phyloP scores from a whole-genome alignment of 1,139 yeast genomes.

The Debaryomyces sp. region DNA sequence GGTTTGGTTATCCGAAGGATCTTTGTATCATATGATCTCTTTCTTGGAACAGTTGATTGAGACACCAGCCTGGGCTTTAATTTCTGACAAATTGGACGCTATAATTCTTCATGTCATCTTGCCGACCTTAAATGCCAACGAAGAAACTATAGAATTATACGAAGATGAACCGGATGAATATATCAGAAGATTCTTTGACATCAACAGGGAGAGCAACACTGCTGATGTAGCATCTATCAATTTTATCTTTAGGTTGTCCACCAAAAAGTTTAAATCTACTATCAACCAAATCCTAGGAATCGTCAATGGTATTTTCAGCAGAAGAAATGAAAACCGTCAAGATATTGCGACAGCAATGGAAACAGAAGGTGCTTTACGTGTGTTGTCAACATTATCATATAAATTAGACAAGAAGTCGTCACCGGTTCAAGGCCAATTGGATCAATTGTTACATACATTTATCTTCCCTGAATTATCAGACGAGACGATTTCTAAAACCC shows the following conservation, averaged over 20 bases:
- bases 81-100: slow-evolving; percentile 59
- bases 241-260: slow-evolving; percentile 58
- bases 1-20: slow-evolving; percentile 62
- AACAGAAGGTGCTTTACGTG: slow-evolving; percentile 54
- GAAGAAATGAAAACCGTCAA: slow-evolving; percentile 35
- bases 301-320: slow-evolving; percentile 53
- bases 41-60: slow-evolving; percentile 65
- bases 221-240: slow-evolving; percentile 84
- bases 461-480: slow-evolving; percentile 50
- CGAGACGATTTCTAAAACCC: slow-evolving; percentile 31
- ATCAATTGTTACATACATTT: slow-evolving; percentile 44
- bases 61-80: slow-evolving; percentile 55
- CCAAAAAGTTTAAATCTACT: slow-evolving; percentile 51
- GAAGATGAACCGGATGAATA: slow-evolving; percentile 79
- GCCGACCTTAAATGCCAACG: slow-evolving; percentile 61
- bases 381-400: slow-evolving; percentile 49
- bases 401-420: slow-evolving; percentile 41
- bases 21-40: slow-evolving; percentile 63
- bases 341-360: slow-evolving; percentile 39
- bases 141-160: slow-evolving; percentile 59
- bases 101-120: slow-evolving; percentile 61
- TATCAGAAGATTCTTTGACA: slow-evolving; percentile 67
- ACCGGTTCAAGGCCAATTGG: slow-evolving; percentile 51
- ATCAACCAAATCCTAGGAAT: slow-evolving; percentile 44
- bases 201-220: slow-evolving; percentile 70